phyloP scores from a whole-genome alignment of 306 rosid genomes.

The Cicer cuneatum region DNA sequence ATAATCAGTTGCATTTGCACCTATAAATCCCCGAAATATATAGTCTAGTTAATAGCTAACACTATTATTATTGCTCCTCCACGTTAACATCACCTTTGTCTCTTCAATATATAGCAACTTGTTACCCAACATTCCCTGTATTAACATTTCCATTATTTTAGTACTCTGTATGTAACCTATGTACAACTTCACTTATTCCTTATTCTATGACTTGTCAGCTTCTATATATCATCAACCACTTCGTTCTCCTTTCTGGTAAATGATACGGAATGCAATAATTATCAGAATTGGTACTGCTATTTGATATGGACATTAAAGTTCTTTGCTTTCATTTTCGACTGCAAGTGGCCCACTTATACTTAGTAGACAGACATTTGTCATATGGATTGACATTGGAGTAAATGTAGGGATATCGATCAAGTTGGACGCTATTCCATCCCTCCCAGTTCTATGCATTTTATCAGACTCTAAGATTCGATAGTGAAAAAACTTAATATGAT shows the following conservation, averaged over 20 bases:
- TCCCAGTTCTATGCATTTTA: too few species aligned
- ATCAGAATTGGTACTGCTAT: neutral
- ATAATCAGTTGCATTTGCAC: neutral
- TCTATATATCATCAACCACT: conserved; percentile 28
- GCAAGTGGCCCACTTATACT: neutral
- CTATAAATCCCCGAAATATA: conserved; percentile 2
- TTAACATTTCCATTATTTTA: neutral
- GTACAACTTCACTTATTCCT: conserved; percentile 7
- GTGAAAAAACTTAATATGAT: too few species aligned
- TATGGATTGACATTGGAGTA: conserved; percentile 11
- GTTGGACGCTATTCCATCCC: too few species aligned
- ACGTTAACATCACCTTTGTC: conserved; percentile 11
- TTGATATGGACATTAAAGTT: neutral
- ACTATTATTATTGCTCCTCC: neutral
- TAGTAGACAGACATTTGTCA: neutral
- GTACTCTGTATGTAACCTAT: conserved; percentile 5
- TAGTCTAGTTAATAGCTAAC: conserved; percentile 3
- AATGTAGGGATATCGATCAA: neutral
- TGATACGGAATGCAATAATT: conserved; percentile 1
- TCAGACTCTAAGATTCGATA: too few species aligned
- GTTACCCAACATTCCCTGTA: conserved; percentile 44
- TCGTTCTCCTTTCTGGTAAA: conserved; percentile 11
- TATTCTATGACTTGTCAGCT: conserved; percentile 26
- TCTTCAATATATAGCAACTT: conserved; percentile 2
- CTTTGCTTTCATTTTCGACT: neutral